phyloP scores from a whole-genome alignment of 768 basidiomycete species.

The Termitomyces bulborhizus region DNA sequence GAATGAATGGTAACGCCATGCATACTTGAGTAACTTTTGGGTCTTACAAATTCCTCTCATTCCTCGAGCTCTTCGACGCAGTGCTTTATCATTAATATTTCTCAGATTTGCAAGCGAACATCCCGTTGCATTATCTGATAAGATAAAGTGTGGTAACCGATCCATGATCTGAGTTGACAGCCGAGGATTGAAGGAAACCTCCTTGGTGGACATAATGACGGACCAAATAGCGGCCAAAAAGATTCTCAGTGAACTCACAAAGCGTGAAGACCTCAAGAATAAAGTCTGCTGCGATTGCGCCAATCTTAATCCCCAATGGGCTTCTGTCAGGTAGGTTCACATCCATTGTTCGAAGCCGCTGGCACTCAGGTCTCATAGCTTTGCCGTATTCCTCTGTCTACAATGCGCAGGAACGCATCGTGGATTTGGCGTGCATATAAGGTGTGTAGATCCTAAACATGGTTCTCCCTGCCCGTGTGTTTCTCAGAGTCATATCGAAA shows the following conservation, averaged over 20 bases:
- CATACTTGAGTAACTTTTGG: neutral
- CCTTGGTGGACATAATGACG: constrained; percentile 26
- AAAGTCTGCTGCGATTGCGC: constrained; percentile 76
- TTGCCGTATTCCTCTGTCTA: constrained; percentile 87
- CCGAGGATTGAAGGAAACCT: neutral
- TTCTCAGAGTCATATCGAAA: constrained; percentile 17
- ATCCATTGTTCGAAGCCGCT: constrained; percentile 1
- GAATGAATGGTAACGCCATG: neutral
- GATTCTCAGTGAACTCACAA: constrained; percentile 68
- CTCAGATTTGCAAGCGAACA: too few species aligned
- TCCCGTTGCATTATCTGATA: neutral
- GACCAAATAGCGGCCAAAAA: constrained; percentile 68
- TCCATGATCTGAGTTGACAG: neutral
- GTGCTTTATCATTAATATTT: too few species aligned
- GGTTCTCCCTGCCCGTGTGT: constrained; percentile 6
- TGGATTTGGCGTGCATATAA: constrained; percentile 93
- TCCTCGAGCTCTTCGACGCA: too few species aligned
- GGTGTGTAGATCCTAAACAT: constrained; percentile 30
- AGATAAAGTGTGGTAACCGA: neutral
- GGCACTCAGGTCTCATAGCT: constrained; percentile 34
- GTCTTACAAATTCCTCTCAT: neutral
- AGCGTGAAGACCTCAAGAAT: constrained; percentile 67
- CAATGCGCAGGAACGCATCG: constrained; percentile 82
- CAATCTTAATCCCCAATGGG: constrained; percentile 95
- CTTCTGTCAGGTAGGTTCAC: constrained; percentile 59